Base-by-base conservation (phyloP, 495 filamentous ascomycete genomes). In the Penicillium silybi region DNA sequence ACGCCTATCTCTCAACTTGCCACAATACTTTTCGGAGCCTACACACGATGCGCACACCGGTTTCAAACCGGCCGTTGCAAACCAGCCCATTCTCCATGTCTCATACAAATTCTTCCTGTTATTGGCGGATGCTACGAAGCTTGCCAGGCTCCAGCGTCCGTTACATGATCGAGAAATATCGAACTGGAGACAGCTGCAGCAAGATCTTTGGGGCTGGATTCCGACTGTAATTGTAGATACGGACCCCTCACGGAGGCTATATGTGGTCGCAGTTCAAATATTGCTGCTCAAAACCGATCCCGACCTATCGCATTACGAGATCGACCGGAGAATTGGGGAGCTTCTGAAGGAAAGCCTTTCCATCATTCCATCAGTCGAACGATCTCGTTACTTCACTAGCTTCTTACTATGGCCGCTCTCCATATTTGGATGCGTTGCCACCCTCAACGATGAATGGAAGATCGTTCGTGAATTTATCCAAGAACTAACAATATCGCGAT, bases 31-130 rank as follows among this genome's bases (percentile, higher is more conserved):
- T 20, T 41, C 49, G 1, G 10, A 49, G 37, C 32, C 39, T 7
- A 26, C n/a, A 20, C 52, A 49, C 8, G 11, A 19, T n/a, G 10
- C 3, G 35, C 19, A 16, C 17, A 20, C 25, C 10, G 35, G 5
- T n/a, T 11, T 17, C 29, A 9, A 17, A 7, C 25, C 8, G 7
- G 39, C 10, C 1, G 17, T 38, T 5, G 17, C 26, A 3, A 46
- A 23, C 4, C 55, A 53, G n/a, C 55, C 55, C 0, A 58, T 58
- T 39, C 50, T 58, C 1, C 35, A 58, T 46, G 37, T 19, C 1
- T 41, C 50, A 3, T 58, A 53, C 22, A 19, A 53, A 3, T 58
- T 53, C 38, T 58, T 58, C 13, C 26, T 58, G 7, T 23, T 53
- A 7, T 42, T 58, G 11, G 50, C 55, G 13, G 55, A 58, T 38